phyloP scores from a whole-genome alignment of 2,329 filamentous ascomycete species.

The Cylindrodendrum hubeiense region DNA sequence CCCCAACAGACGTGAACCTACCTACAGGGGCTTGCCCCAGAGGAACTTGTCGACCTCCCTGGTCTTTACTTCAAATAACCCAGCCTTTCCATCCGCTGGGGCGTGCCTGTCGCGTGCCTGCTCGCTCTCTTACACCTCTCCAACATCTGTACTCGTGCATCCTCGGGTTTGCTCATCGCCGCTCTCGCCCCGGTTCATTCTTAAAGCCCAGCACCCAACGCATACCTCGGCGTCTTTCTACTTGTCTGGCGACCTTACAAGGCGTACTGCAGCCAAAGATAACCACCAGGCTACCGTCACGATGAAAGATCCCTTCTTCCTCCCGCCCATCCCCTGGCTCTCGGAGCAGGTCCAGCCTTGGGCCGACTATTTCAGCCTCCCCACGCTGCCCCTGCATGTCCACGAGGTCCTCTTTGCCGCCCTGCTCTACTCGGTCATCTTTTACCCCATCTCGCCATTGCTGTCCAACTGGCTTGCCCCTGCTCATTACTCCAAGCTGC shows the following conservation, averaged over 20 bases:
- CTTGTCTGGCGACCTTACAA: neutral
- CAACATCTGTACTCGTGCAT: neutral
- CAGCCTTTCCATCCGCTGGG: neutral
- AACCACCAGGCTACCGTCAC: constrained; percentile 32
- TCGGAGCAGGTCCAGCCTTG: constrained; percentile 70
- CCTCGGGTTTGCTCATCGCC: neutral
- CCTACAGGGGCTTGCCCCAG: neutral
- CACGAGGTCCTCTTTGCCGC: constrained; percentile 80
- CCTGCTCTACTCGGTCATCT: constrained; percentile 76
- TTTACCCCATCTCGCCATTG: constrained; percentile 74
- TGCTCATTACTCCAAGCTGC: constrained; percentile 72
- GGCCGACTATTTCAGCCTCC: constrained; percentile 71
- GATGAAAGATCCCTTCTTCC: constrained; percentile 82
- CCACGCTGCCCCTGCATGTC: constrained; percentile 79
- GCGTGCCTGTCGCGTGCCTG: neutral
- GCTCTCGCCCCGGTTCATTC: neutral
- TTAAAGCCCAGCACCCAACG: neutral
- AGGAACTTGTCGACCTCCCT: constrained; percentile 3
- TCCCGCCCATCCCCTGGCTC: constrained; percentile 70
- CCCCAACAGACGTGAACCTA: constrained; percentile 39
- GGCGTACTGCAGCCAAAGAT: neutral
- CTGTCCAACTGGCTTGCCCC: constrained; percentile 74
- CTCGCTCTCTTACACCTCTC: neutral
- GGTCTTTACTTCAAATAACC: constrained; percentile 1
- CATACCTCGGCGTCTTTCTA: neutral